Base-by-base conservation (phyloP, 1,284 basidiomycete species). In the Ustilago hordei region DNA sequence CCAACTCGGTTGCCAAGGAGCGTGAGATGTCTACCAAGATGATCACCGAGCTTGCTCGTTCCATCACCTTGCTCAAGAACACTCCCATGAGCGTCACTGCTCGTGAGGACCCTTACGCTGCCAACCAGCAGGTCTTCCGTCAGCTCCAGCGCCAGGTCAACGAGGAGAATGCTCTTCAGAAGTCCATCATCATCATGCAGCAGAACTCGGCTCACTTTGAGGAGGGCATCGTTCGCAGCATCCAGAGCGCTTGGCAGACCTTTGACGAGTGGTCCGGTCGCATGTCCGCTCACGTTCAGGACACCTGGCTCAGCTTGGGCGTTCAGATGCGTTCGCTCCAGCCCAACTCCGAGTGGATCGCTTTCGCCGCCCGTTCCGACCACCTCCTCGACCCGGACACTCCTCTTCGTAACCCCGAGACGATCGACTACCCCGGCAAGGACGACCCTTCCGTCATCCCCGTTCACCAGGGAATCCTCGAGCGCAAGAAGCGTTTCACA, bases 171-270 rank as follows among this genome's bases (percentile, higher is more conserved):
- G 91, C 95, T 0, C 90, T 99, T 19, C 97, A 99, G 87, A 99
- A 99, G 87, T 94, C 92, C n/a, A 93, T 98, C 85, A 92, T 99
- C 84, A 97, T 99, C 87, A 98, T 98, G 91, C 96, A 99, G 86
- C 86, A 98, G 83, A 98, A 98, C 87, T 94, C 93, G 55, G 96
- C 95, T 28, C 93, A 97, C 86, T 99, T 99, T 81, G 96, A 98
- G 87, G 93, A 95, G 84, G 96, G 95, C 71, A 93, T 99, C 81
- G 95, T 99, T 45, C 93, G 94, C 78, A 92, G 94, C 36, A 91
- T 99, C 78, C 95, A 99, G 87, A 95, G 93, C 41, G 95, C 96
- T 0, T 99, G 96, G 96, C 91, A 93, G 78, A 98, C 95, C 1
- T 99, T 94, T 85, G 93, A 96, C 84, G 95, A 98, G 87, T 99